Conservation (phyloP, 148 eudicot genomes). For the Arbutus unedo region DNA sequence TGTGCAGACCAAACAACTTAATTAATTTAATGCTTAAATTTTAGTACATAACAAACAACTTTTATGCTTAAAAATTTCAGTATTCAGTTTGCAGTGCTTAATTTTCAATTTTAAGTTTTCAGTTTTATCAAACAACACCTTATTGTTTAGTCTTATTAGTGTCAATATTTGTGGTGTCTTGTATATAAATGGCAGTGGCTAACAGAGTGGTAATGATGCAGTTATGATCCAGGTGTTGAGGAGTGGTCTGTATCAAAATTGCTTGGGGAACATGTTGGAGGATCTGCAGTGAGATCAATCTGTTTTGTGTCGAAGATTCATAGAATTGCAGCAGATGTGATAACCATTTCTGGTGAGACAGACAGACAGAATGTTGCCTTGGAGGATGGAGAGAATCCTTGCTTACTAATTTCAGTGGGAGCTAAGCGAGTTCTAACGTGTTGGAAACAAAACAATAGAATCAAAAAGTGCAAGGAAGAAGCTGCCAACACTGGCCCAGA, state of each 20-base stretch:
- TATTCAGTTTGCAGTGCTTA: too few relatives aligned
- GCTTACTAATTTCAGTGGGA: slow-evolving; percentile 84
- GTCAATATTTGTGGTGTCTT: neutral
- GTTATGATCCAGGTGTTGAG: slow-evolving; percentile 52
- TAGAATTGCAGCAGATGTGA: slow-evolving; percentile 34
- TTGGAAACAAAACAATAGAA: slow-evolving; percentile 60
- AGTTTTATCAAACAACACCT: too few relatives aligned
- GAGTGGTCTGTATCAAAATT: slow-evolving; percentile 76
- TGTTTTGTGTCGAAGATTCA: slow-evolving; percentile 69
- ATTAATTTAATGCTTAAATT: too few relatives aligned
- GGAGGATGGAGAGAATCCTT: slow-evolving; percentile 47
- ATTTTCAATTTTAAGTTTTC: too few relatives aligned
- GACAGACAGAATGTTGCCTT: slow-evolving; percentile 15
- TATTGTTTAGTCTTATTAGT: neutral
- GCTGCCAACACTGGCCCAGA: slow-evolving; percentile 16
- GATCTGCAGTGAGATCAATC: slow-evolving; percentile 93
- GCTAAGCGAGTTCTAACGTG: slow-evolving; percentile 92
- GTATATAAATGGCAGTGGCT: neutral
- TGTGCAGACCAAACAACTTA: too few relatives aligned
- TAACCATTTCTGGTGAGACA: slow-evolving; percentile 28
- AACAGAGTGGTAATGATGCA: slow-evolving; percentile 26
- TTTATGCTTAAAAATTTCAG: too few relatives aligned
- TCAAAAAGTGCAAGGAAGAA: slow-evolving; percentile 27
- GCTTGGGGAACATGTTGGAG: slow-evolving; percentile 98
- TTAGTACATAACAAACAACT: too few relatives aligned